These are phyloP conservation scores for Aspergillus neotritici DNA, from an alignment of 2,329 filamentous ascomycete species.

Conservation along the genomic window DNA sequence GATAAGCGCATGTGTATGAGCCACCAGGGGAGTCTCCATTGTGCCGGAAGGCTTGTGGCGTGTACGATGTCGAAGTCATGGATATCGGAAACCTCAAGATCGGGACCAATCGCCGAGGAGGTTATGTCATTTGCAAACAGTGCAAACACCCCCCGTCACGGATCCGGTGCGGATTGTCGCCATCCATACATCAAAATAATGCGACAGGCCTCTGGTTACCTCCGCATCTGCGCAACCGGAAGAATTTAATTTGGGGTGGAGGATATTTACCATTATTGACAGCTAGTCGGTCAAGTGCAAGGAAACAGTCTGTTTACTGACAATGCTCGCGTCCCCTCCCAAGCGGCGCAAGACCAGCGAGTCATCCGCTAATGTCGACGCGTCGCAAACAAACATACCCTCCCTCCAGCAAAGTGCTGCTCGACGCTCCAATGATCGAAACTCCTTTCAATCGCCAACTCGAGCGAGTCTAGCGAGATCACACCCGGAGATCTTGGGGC, in stretches of 20 bases:
- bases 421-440: constrained; percentile 34
- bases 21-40: constrained; percentile 25
- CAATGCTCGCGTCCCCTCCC: constrained; percentile 46
- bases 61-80: no score
- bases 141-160: constrained; percentile 24
- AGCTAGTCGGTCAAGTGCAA: background rate
- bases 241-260: no score
- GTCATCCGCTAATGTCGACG: constrained; percentile 40
- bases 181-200: no score
- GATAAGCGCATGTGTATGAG: constrained; percentile 15
- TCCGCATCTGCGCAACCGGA: no score
- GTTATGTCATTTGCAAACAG: constrained; percentile 39
- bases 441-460: constrained; percentile 63
- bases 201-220: no score
- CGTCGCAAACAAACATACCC: constrained; percentile 34
- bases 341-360: constrained; percentile 62
- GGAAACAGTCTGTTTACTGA: background rate
- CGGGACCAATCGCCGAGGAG: background rate
- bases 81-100: constrained; percentile 6
- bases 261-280: background rate
- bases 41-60: constrained; percentile 3
- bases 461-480: constrained; percentile 58
- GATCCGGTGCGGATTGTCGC: background rate
- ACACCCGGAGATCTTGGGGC: constrained; percentile 54
- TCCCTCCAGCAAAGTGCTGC: constrained; percentile 15